A percentile compares a stretch with the other conserved stretches of the same genome.
phyloP scores from a whole-genome alignment of 78 protist species.

The Anaeramoeba flamelloides region DNA sequence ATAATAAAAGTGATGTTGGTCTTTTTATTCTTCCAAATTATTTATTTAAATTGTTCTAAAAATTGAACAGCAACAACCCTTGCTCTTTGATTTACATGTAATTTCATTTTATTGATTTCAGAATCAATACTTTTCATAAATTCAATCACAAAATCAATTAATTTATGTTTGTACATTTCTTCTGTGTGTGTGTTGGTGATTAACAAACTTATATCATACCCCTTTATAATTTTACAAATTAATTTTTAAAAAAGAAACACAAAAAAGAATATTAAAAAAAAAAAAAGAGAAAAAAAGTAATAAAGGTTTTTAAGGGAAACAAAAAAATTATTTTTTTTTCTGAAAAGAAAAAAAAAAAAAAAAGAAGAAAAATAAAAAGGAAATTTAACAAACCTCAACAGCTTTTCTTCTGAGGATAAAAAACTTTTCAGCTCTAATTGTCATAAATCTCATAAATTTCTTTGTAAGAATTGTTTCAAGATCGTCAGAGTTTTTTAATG shows the following conservation, averaged over 20 bases:
- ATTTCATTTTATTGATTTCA: slow-evolving; percentile 71
- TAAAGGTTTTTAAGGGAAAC: too few relatives aligned
- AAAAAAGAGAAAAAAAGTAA: too few relatives aligned
- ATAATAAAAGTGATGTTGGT: too few relatives aligned
- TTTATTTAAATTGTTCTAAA: slow-evolving; percentile 34
- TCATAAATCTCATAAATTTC: slow-evolving; percentile 74
- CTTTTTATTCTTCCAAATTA: too few relatives aligned
- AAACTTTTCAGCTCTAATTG: slow-evolving; percentile 86
- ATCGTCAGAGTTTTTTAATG: slow-evolving; percentile 72
- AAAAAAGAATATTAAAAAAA: too few relatives aligned
- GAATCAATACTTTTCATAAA: slow-evolving; percentile 88
- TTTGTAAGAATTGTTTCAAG: slow-evolving; percentile 68
- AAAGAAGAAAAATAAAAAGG: too few relatives aligned
- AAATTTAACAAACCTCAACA: slow-evolving; percentile 34
- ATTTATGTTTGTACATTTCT: slow-evolving; percentile 71
- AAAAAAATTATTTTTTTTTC: too few relatives aligned
- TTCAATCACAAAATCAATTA: slow-evolving; percentile 87
- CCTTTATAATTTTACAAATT: slow-evolving; percentile 27
- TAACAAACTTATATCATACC: slow-evolving; percentile 86
- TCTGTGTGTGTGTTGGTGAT: slow-evolving; percentile 88
- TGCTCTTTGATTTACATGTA: slow-evolving; percentile 68
- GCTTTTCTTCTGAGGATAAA: slow-evolving; percentile 77
- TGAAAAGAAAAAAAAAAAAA: slow-evolving; percentile 3
- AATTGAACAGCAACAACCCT: slow-evolving; percentile 62
- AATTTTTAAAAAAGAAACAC: neutral